Evolutionary conservation across 1,139 yeast genomes (phyloP), one percentile per base, ranked within the genome.

Genomic region (Arxiozyma bovina): DNA sequence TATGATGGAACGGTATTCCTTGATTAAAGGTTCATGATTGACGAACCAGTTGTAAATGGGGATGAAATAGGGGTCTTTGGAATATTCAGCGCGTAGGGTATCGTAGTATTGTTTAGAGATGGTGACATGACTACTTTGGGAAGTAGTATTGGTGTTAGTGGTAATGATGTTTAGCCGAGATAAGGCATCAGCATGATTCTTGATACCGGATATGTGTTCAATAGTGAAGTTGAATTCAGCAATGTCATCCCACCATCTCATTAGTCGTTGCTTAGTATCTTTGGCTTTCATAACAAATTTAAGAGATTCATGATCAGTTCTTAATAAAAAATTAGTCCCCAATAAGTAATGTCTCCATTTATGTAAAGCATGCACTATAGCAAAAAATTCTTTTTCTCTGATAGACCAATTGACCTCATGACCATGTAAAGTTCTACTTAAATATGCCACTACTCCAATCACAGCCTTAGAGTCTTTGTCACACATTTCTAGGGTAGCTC

Each of bases 221-320:
- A 51, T 20, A 4, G n/a, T 43, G 18, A 51, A 46, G 21, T 27
- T 25, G 41, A 38, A 46, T 30, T 42, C 53, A 8, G 53, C 40
- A 15, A 51, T 22, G 17, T 27, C 43, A 23, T 51, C 34, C 25
- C 44, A 46, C 50, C 53, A 46, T 34, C 40, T 15, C 40, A 34
- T 23, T 34, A 30, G 3, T 11, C 23, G n/a, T 34, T 34, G n/a
- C 22, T 22, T 22, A 27, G 38, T 9, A 5, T 12, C 34, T 5
- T 45, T 50, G 9, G 20, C 42, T 22, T 12, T 21, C 8, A 42
- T 15, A 4, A 45, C 8, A 20, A 12, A 30, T 20, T 27, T 25
- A 8, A 50, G n/a, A 17, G 48, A 50, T 21, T 34, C 6, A 44
- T 34, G 49, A 17, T 43, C 49, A 12, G 44, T 45, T 3, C n/a